phyloP scores from a whole-genome alignment of 345 rosid genomes.

The Dipteronia dyeriana region DNA sequence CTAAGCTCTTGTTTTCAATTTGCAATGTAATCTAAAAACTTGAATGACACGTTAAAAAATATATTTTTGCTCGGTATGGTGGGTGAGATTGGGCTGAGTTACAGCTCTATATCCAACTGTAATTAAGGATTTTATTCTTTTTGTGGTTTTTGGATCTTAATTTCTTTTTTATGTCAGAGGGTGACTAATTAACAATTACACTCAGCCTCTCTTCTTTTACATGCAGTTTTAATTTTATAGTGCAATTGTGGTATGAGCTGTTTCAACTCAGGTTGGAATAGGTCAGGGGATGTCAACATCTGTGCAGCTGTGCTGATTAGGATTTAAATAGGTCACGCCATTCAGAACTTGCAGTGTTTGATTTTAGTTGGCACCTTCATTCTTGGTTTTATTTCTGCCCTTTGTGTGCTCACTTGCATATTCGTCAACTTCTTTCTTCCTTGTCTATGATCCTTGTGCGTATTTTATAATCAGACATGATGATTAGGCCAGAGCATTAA shows the following conservation, averaged over 20 bases:
- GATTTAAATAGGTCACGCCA: neutral
- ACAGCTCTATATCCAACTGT: neutral
- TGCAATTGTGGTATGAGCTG: neutral
- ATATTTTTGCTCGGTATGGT: neutral
- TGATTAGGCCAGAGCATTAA: neutral
- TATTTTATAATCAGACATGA: neutral
- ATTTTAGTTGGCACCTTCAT: neutral
- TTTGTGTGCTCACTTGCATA: neutral
- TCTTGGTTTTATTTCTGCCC: neutral
- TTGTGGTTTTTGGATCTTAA: neutral
- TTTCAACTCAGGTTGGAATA: neutral
- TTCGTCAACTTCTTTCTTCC: neutral
- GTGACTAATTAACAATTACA: neutral
- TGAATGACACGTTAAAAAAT: neutral
- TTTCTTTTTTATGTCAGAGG: neutral
- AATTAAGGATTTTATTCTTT: neutral
- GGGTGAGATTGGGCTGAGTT: neutral
- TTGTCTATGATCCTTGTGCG: neutral
- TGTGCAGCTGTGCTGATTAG: neutral
- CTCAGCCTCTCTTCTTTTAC: neutral
- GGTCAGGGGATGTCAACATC: neutral
- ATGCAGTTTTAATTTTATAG: no score
- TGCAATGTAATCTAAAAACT: neutral
- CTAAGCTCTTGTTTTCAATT: neutral
- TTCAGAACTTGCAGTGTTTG: neutral